These are phyloP conservation scores for Apiospora hydei DNA, from an alignment of 2,329 filamentous ascomycete species.

Conservation along the genomic window DNA sequence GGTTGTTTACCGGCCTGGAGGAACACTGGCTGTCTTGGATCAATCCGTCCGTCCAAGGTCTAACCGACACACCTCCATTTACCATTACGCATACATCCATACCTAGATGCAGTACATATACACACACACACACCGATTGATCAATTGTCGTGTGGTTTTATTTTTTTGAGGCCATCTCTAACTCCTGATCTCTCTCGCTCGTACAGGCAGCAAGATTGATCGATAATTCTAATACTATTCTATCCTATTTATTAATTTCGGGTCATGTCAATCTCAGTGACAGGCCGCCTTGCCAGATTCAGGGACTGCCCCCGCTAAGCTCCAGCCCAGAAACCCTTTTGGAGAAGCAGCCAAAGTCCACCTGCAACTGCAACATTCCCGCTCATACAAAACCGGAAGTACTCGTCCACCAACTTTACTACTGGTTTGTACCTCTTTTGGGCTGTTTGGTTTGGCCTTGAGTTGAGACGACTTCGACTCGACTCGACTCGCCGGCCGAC, in stretches of 20 bases:
- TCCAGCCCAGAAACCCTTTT: neutral
- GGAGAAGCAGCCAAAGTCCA: slow-evolving; percentile 11
- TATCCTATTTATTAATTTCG: neutral
- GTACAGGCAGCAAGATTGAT: neutral
- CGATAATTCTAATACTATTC: neutral
- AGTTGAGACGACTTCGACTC: slow-evolving; percentile 19
- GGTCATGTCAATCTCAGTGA: slow-evolving; percentile 9
- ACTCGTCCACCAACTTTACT: slow-evolving; percentile 5
- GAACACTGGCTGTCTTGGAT: neutral
- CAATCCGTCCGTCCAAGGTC: neutral
- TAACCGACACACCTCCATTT: too few relatives aligned
- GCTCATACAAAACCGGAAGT: slow-evolving; percentile 7
- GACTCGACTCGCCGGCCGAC: slow-evolving; percentile 18
- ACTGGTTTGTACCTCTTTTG: slow-evolving; percentile 17
- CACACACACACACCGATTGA: too few relatives aligned
- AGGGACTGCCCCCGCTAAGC: slow-evolving; percentile 16
- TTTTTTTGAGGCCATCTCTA: neutral
- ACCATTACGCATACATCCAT: neutral
- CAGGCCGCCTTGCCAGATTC: slow-evolving; percentile 13
- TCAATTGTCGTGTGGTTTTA: neutral
- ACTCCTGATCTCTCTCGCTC: neutral
- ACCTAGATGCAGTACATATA: neutral
- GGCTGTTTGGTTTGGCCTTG: slow-evolving; percentile 15
- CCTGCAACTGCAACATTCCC: slow-evolving; percentile 3
- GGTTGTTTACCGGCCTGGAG: neutral